A percentile compares a stretch with the other conserved stretches of the same genome.
These are phyloP conservation scores for Rhodotorula diobovata DNA, from an alignment of 768 basidiomycete species.

Conservation along the genomic window DNA sequence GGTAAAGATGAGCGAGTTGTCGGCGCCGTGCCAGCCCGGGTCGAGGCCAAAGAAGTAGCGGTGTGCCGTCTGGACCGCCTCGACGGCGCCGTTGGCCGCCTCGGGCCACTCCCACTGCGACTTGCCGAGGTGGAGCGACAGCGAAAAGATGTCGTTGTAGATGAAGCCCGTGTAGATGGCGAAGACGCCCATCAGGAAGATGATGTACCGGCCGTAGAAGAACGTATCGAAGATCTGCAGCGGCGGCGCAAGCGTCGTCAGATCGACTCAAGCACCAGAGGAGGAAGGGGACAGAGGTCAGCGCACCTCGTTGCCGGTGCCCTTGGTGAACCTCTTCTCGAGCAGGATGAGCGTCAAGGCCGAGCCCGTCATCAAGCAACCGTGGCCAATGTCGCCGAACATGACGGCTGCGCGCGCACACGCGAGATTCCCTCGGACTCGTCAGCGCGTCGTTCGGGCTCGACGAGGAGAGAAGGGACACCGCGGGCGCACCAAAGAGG, in stretches of 20 bases:
- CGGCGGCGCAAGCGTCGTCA: not conserved
- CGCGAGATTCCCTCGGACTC: too few species aligned
- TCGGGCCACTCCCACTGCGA: conserved; percentile 81
- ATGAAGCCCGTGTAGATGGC: conserved; percentile 79
- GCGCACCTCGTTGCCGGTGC: conserved; percentile 42
- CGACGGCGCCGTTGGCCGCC: conserved; percentile 53
- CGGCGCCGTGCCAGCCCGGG: conserved; percentile 88
- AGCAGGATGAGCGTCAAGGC: conserved; percentile 78
- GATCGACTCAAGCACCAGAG: too few species aligned
- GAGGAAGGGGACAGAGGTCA: too few species aligned
- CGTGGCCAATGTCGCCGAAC: conserved; percentile 99
- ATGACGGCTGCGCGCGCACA: conserved; percentile 60
- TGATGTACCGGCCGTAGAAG: conserved; percentile 97
- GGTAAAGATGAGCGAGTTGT: conserved; percentile 84
- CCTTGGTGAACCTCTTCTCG: conserved; percentile 73
- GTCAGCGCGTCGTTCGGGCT: too few species aligned
- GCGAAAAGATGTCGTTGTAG: conserved; percentile 97
- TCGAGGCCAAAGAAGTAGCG: conserved; percentile 93
- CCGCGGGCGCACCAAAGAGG: conserved; percentile 60
- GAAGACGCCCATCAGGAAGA: conserved; percentile 84
- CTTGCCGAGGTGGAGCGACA: conserved; percentile 75
- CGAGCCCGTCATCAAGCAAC: conserved; percentile 68
- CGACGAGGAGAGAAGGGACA: too few species aligned
- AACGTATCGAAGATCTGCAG: conserved; percentile 74
- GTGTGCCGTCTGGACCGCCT: conserved; percentile 56